Base-by-base conservation (phyloP, 2,329 filamentous ascomycete genomes). In the Colletotrichum euphorbiae region DNA sequence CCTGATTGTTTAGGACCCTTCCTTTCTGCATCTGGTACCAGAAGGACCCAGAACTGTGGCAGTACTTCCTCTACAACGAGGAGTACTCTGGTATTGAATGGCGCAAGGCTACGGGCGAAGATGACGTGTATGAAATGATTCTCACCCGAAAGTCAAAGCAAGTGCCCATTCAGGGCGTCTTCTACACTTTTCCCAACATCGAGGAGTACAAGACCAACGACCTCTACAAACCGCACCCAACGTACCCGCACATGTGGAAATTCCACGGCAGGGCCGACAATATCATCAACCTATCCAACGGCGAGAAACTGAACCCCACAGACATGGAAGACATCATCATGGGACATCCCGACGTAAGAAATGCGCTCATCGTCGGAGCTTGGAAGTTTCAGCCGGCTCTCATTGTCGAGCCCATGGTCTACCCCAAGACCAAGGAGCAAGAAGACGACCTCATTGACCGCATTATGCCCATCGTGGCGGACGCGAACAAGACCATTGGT, bases 291-390 rank as follows among this genome's bases (percentile, higher is more conserved):
- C 80, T 87, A 40, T 81, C 79, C 2, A 85, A 82, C 52, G 84
- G 83, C 31, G 82, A 85, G 74, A 86, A 86, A 72, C 71, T 85
- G 6, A 86, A 87, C 68, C 73, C 74, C 3, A 74, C 82, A 3
- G 78, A 76, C 2, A 81, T 85, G 38, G 83, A 85, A 69, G 71
- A 74, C 0, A 77, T 76, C 13, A 72, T 86, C 2, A 67, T 72
- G 6, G 74, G 73, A 11, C 82, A 84, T 50, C 78, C 80, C 0
- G 69, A 75, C 1, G 70, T 86, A 38, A 78, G 76, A 11, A 79
- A 79, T 1, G 82, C 80, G 0, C 9, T 85, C 1, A 81, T 86
- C 1, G 81, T 85, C 0, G 85, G 85, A 3, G 71, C 78, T 15
- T 77, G 80, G 48, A 75, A 72, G 2, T 84, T 87, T 71, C 81